Conservation (phyloP, 768 basidiomycete species). For the Trametopsis cervina region DNA sequence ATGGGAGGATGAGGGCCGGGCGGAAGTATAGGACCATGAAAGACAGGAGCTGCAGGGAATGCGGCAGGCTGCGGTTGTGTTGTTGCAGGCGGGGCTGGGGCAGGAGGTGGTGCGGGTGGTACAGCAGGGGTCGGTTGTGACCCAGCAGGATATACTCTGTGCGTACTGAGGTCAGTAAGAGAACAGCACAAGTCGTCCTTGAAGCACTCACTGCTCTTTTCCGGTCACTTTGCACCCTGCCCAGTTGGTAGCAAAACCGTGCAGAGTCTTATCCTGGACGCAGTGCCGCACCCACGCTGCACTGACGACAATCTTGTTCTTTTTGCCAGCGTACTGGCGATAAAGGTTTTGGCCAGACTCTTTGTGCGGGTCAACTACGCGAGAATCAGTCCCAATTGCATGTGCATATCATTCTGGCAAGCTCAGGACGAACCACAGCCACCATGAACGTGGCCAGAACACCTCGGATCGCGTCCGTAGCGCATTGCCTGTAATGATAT, state of each 20-base stretch:
- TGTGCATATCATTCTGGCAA: not conserved
- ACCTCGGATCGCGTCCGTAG: not conserved
- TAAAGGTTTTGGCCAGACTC: constrained; percentile 76
- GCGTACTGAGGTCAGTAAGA: constrained; percentile 3
- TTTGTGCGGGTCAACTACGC: constrained; percentile 68
- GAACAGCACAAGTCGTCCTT: not conserved
- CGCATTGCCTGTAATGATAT: too few relatives aligned
- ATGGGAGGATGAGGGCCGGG: constrained; percentile 1
- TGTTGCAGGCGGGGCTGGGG: not conserved
- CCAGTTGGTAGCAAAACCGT: constrained; percentile 73
- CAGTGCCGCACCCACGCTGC: constrained; percentile 76
- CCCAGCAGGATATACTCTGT: not conserved
- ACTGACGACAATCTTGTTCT: constrained; percentile 70
- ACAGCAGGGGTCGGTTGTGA: constrained; percentile 5
- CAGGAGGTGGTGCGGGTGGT: not conserved
- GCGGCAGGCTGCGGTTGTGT: not conserved
- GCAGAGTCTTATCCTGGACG: constrained; percentile 57
- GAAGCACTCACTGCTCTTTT: constrained; percentile 49
- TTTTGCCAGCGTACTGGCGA: constrained; percentile 73
- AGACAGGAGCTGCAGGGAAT: not conserved
- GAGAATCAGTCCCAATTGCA: not conserved
- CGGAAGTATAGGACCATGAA: not conserved
- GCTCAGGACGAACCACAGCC: too few relatives aligned
- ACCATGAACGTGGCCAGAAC: too few relatives aligned
- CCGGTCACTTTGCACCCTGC: constrained; percentile 79